phyloP scores from a whole-genome alignment of 345 rosid species.

The Rhodamnia rubescens region DNA sequence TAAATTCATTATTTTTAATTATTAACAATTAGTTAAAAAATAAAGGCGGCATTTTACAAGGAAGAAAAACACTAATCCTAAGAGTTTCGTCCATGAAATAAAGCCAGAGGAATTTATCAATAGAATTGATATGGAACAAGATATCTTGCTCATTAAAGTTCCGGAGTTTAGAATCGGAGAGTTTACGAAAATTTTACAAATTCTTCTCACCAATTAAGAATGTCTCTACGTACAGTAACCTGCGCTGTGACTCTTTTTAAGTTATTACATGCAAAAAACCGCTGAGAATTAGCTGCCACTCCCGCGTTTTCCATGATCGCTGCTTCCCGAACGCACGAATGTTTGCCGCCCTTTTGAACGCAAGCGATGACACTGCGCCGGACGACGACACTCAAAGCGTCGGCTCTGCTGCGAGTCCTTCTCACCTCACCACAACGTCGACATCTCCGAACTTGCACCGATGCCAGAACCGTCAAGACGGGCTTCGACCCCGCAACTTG shows the following conservation, averaged over 20 bases:
- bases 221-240: background rate
- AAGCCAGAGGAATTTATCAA: background rate
- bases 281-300: background rate
- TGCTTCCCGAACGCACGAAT: background rate
- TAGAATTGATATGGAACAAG: background rate
- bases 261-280: background rate
- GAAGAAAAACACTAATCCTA: background rate
- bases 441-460: slow-evolving; percentile 9
- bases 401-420: background rate
- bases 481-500: slow-evolving; percentile 56
- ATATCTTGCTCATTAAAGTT: background rate
- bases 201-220: background rate
- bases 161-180: background rate
- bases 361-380: background rate
- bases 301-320: no score
- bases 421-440: background rate
- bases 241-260: background rate
- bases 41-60: background rate
- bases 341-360: background rate
- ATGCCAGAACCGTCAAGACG: slow-evolving; percentile 71
- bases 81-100: background rate
- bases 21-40: background rate
- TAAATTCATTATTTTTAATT: background rate
- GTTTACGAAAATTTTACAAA: background rate
- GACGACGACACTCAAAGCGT: background rate